A percentile compares a stretch with the other conserved stretches of the same genome.
Evolutionary conservation across 73 alveolate species (phyloP).

Genomic region (Paramecium pentaurelia): DNA sequence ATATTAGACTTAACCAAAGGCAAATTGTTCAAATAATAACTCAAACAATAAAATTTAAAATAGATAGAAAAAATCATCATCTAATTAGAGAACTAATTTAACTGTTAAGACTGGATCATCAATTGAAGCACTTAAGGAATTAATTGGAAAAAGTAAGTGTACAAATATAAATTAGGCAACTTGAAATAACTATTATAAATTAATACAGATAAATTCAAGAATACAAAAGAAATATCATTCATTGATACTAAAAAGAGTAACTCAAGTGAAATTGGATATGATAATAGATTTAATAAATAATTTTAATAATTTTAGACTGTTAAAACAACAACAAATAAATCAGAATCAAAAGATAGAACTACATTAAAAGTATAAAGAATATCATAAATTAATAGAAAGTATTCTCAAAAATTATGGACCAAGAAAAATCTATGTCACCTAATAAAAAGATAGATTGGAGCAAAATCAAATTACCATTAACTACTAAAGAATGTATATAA

Average conservation of each 20-base stretch:
- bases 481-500: constrained; percentile 32
- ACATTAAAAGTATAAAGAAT: background rate
- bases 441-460: background rate
- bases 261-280: background rate
- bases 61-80: background rate
- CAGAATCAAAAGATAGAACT: background rate
- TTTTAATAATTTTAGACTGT: background rate
- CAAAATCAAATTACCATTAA: constrained; percentile 14
- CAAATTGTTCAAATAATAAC: background rate
- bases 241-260: background rate
- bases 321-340: background rate
- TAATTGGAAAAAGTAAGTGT: background rate
- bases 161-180: background rate
- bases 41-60: background rate
- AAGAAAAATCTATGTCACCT: background rate
- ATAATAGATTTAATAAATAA: background rate
- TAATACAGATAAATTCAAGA: background rate
- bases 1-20: background rate
- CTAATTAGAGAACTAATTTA: constrained; percentile 14
- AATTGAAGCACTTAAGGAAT: background rate
- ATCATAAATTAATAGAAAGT: background rate
- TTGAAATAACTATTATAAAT: background rate
- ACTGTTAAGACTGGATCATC: constrained; percentile 24
- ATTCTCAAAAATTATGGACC: background rate
- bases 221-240: background rate